These are phyloP conservation scores for Leccinum uliginosum DNA, from an alignment of 768 basidiomycete genomes.

Conservation along the genomic window DNA sequence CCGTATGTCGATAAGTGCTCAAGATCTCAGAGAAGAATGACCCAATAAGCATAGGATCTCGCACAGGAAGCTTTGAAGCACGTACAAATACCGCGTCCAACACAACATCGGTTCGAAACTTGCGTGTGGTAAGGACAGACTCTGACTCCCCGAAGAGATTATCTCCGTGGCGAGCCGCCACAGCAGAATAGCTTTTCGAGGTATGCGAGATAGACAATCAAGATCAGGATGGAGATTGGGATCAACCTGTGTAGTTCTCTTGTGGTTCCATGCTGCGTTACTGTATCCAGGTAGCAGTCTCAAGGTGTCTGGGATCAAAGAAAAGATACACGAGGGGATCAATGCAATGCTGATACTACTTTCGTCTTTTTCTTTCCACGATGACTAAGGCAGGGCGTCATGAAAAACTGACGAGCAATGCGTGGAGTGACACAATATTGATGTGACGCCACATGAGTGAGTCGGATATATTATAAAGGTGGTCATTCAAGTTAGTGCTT, in stretches of 20 bases:
- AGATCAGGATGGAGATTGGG: neutral
- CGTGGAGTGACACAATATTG: too few relatives aligned
- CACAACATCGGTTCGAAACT: neutral
- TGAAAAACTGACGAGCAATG: too few relatives aligned
- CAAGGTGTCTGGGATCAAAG: slow-evolving; percentile 2
- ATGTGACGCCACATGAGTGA: too few relatives aligned
- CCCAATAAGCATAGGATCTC: slow-evolving; percentile 1
- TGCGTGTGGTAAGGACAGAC: neutral
- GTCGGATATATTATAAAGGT: too few relatives aligned
- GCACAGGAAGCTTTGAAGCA: neutral
- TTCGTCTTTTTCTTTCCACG: slow-evolving; percentile 13
- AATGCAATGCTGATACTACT: neutral
- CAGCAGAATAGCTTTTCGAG: neutral
- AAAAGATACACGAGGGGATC: neutral
- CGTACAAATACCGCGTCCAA: neutral
- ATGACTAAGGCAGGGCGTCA: too few relatives aligned
- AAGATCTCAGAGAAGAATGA: neutral
- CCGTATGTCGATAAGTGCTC: neutral
- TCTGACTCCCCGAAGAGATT: neutral
- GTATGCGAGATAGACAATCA: neutral
- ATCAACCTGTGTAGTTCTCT: neutral
- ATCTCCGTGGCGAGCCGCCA: too few relatives aligned
- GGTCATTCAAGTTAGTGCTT: too few relatives aligned
- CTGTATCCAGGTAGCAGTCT: neutral
- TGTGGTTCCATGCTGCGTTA: neutral